Evolutionary conservation across 495 filamentous ascomycete genomes (phyloP), one percentile per base, ranked within the genome.

Genomic region (Penicillium fimorum): DNA sequence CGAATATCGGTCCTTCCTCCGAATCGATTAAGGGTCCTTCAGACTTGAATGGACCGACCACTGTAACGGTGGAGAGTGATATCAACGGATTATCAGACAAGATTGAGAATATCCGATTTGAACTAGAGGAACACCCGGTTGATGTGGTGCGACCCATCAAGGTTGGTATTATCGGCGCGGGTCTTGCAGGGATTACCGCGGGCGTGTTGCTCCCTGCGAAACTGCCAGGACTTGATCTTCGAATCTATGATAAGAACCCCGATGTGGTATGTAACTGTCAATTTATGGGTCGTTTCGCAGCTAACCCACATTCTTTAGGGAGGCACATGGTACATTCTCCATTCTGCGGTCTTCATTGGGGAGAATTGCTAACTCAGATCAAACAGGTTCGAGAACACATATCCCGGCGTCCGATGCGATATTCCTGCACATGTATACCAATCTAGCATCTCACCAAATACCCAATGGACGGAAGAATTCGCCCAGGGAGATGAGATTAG

Each of bases 351-450:
- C 33, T 37, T 43, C 4, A 11, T 43, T 24, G 41, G 20, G 11
- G 41, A 7, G 17, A 27, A 22, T 49, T 40, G 18, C 50, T 12
- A 37, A 13, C 24, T 25, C 3, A 4, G 11, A 24, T 32, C 8
- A 3, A 35, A 54, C 41, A 66, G 69, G 79, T 78, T 74, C 22
- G 81, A 82, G 47, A 84, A 86, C 55, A 76, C 70, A 10, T 85
- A 85, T 57, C 83, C 83, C 2, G 83, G 83, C 2, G 78, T 83
- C 7, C 67, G 78, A 41, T 85, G 82, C 56, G 87, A 90, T 67
- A 83, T 88, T n/a, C 85, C 85, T 7, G 77, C 87, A 2, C 86
- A 90, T 72, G 82, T 82, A 13, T 90, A 90, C 63, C 85, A 88
- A 62, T 81, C 81, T 3, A 80, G 78, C 18, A 89, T 89, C 60